Evolutionary conservation across 2,329 filamentous ascomycete genomes (phyloP), one percentile per base, ranked within the genome.

Genomic region (Grosmannia huntii): DNA sequence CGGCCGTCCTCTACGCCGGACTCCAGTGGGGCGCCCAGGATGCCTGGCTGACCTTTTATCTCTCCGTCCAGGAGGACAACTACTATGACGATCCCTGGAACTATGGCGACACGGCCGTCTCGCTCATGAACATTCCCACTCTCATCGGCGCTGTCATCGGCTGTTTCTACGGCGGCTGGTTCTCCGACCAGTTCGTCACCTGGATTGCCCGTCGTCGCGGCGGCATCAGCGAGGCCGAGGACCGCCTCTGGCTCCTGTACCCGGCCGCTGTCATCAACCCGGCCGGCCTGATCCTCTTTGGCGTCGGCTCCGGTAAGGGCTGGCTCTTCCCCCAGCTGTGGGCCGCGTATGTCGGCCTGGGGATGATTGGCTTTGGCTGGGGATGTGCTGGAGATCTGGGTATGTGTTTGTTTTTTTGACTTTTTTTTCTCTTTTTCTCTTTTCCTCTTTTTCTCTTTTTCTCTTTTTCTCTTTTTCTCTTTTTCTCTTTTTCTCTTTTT

Each of bases 11-110:
- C 36, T 57, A 57, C n/a, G 56, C 56, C 25, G 56, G 56, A 16
- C 51, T 57, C 14, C 56, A 57, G 28, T 57, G 56, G 56, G 56
- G 56, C 10, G 56, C 56, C n/a, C 56, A 57, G 50, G 56, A 57
- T 23, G 56, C 56, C 36, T 57, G 56, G 56, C 56, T 57, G 19
- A 57, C 56, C 9, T 57, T 57, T 53, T 57, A 57, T 27, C 50
- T 57, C 4, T 48, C 56, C 25, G 56, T 57, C 12, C 36, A 57
- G 50, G 56, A 57, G 50, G 56, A 57, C 27, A 53, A 57, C 50
- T 57, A 57, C 56, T 57, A 57, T 21, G 49, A 57, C 12, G 56
- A 53, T 41, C 56, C 56, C 19, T 57, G 56, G 56, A 21, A 57
- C 56, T 57, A 57, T n/a, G 38, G 56, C 21, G 56, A 57, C 50